These are phyloP conservation scores for Exserohilum turcica DNA, from an alignment of 2,329 filamentous ascomycete species.

Conservation along the genomic window DNA sequence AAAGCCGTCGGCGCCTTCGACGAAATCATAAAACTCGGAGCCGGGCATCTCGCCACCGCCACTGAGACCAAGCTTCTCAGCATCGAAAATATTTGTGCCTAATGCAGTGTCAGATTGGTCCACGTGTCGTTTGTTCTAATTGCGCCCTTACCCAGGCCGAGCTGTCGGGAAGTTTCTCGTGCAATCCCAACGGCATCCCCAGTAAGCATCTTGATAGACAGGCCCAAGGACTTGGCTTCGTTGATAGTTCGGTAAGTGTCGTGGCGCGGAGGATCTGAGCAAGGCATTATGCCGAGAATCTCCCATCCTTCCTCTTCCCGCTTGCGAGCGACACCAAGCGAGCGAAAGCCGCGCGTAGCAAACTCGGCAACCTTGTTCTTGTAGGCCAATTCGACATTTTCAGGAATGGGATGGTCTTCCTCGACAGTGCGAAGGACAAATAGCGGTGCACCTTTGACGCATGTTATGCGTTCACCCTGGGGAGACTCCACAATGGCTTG, in stretches of 20 bases:
- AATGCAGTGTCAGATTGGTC: neutral
- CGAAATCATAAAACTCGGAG: conserved; percentile 93
- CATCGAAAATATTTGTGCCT: conserved; percentile 88
- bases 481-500: conserved; percentile 81
- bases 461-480: conserved; percentile 81
- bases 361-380: conserved; percentile 93
- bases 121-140: neutral
- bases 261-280: conserved; percentile 87
- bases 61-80: conserved; percentile 87
- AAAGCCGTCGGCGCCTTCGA: conserved; percentile 93
- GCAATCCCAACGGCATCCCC: conserved; percentile 93
- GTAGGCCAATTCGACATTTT: conserved; percentile 79
- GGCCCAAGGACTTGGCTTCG: conserved; percentile 84
- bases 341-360: conserved; percentile 90
- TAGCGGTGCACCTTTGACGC: conserved; percentile 88
- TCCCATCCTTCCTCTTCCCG: conserved; percentile 81
- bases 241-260: conserved; percentile 89
- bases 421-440: conserved; percentile 87
- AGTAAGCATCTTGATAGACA: conserved; percentile 95
- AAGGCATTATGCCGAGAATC: conserved; percentile 93
- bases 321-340: conserved; percentile 90
- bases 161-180: conserved; percentile 86
- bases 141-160: conserved; percentile 66
- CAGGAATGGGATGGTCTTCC: conserved; percentile 79
- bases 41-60: conserved; percentile 91